These are phyloP conservation scores for Amanita rubescens DNA, from an alignment of 768 basidiomycete species.

Conservation along the genomic window DNA sequence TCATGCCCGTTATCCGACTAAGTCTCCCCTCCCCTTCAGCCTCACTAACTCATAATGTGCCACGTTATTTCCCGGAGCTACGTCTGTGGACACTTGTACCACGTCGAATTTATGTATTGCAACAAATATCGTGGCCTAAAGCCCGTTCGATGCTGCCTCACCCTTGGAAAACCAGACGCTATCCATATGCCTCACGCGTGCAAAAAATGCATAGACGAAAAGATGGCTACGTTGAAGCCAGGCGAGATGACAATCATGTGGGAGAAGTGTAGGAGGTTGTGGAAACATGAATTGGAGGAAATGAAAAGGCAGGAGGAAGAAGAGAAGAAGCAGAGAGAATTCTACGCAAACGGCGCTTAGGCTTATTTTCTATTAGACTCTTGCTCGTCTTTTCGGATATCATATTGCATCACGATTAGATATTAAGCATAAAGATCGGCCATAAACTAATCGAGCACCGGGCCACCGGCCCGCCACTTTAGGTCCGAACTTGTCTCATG, in stretches of 20 bases:
- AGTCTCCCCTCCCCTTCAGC: background rate
- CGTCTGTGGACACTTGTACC: conserved; percentile 1
- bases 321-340: background rate
- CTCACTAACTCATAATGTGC: background rate
- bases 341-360: background rate
- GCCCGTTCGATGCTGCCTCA: background rate
- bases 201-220: conserved; percentile 7
- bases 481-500: background rate
- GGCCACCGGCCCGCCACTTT: too few relatives aligned
- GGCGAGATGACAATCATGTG: conserved; percentile 6
- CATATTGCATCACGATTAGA: too few relatives aligned
- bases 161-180: background rate
- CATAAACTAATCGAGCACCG: too few relatives aligned
- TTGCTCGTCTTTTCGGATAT: too few relatives aligned
- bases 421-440: too few relatives aligned
- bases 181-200: conserved; percentile 3
- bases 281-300: conserved; percentile 2
- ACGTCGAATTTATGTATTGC: conserved; percentile 8
- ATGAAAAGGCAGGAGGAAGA: background rate
- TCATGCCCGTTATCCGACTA: background rate
- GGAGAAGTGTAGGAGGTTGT: conserved; percentile 5
- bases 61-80: conserved; percentile 5
- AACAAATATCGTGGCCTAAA: background rate
- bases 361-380: too few relatives aligned
- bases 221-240: background rate